Conservation (phyloP, 2,329 filamentous ascomycete species). For the Zalaria sp. region DNA sequence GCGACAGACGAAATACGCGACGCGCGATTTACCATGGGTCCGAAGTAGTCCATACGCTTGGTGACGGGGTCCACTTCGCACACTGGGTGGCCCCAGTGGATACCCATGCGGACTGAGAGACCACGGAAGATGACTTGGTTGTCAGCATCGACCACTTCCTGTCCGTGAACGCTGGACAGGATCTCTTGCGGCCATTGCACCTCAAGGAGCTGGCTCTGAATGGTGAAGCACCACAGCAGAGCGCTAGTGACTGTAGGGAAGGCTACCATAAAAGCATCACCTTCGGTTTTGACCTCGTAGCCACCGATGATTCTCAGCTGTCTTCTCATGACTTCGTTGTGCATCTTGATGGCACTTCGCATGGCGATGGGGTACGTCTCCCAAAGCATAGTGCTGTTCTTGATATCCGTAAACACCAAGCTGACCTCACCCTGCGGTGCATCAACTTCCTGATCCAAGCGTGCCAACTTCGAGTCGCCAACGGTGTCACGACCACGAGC, state of each 20-base stretch:
- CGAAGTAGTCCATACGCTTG: conserved; percentile 97
- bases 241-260: conserved; percentile 94
- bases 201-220: conserved; percentile 76
- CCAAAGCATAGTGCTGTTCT: conserved; percentile 93
- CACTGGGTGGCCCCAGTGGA: conserved; percentile 88
- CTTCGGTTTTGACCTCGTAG: conserved; percentile 99
- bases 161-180: conserved; percentile 70
- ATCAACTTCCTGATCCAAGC: conserved; percentile 80
- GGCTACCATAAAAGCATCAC: conserved; percentile 98
- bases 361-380: conserved; percentile 90
- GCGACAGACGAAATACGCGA: conserved; percentile 88
- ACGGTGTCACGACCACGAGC: conserved; percentile 44
- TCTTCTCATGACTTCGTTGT: conserved; percentile 92
- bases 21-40: conserved; percentile 96
- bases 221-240: conserved; percentile 89
- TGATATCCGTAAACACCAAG: conserved; percentile 97
- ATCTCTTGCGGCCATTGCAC: conserved; percentile 91
- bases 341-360: conserved; percentile 90
- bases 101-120: conserved; percentile 91
- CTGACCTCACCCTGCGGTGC: conserved; percentile 82
- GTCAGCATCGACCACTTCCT: conserved; percentile 69
- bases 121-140: conserved; percentile 85
- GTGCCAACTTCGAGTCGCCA: conserved; percentile 75
- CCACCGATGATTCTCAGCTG: conserved; percentile 88
- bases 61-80: conserved; percentile 94